Percentiles rank a stretch among this genome's conserved stretches.
These are phyloP conservation scores for Psidium guajava DNA, from an alignment of 345 rosid genomes.

Conservation along the genomic window DNA sequence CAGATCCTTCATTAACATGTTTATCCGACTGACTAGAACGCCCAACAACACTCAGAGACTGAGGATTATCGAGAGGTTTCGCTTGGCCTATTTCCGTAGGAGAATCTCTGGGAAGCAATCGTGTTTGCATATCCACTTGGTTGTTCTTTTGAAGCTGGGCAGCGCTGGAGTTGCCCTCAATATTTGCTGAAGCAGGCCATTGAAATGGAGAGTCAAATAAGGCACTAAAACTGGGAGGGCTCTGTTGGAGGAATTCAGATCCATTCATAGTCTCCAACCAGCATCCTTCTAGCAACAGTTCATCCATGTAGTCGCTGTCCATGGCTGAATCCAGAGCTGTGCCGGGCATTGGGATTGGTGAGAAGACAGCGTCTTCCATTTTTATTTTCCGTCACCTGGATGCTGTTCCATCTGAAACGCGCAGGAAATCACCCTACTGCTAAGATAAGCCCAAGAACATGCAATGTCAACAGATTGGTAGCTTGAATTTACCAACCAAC, in stretches of 20 bases:
- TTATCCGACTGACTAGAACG: background rate
- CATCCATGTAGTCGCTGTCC: constrained; percentile 72
- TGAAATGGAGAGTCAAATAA: constrained; percentile 30
- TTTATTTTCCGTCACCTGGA: background rate
- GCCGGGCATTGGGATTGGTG: constrained; percentile 19
- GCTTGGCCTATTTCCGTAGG: background rate
- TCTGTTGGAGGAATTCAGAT: constrained; percentile 51
- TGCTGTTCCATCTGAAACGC: background rate
- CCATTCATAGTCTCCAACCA: constrained; percentile 87
- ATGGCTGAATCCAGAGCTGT: constrained; percentile 28
- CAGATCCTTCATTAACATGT: constrained; percentile 18
- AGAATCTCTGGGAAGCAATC: constrained; percentile 4
- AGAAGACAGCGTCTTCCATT: constrained; percentile 53
- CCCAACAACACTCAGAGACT: background rate
- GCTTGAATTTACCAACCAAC: background rate
- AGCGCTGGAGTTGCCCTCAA: constrained; percentile 11
- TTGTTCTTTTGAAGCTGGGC: constrained; percentile 14
- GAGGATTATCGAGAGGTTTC: background rate
- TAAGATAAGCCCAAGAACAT: background rate
- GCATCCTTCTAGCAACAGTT: constrained; percentile 79
- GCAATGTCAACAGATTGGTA: background rate
- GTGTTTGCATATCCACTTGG: constrained; percentile 23
- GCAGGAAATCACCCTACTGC: background rate
- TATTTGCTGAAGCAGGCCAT: constrained; percentile 33
- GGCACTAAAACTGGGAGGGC: constrained; percentile 27